Evolutionary conservation across 106 monocot genomes (phyloP).

Genomic region (Dioscorea zingiberensis): DNA sequence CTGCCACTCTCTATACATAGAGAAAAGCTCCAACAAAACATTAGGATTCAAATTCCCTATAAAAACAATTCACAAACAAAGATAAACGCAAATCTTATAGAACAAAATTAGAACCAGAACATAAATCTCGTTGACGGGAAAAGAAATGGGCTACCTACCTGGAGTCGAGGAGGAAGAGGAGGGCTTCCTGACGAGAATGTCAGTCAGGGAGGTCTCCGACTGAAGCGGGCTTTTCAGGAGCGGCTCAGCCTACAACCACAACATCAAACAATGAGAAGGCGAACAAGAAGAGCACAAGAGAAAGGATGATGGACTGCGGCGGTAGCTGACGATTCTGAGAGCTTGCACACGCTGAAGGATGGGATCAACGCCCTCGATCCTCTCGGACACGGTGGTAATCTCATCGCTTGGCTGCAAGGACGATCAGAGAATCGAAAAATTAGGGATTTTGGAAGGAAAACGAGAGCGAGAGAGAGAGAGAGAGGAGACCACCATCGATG

Average conservation of each 20-base stretch:
- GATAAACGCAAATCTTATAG: background rate
- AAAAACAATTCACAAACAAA: background rate
- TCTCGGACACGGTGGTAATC: slow-evolving; percentile 78
- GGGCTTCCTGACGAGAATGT: slow-evolving; percentile 75
- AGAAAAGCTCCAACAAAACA: slow-evolving; percentile 77
- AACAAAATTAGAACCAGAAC: background rate
- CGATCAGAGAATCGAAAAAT: background rate
- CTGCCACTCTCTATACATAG: slow-evolving; percentile 88
- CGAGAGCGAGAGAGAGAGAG: background rate
- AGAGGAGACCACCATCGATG: background rate
- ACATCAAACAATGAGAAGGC: background rate
- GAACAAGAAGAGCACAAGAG: background rate
- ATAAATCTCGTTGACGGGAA: background rate
- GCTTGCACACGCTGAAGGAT: slow-evolving; percentile 45
- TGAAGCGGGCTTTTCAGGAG: slow-evolving; percentile 53
- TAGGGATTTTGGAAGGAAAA: background rate
- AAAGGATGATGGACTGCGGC: background rate
- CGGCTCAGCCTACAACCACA: slow-evolving; percentile 45
- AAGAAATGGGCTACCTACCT: slow-evolving; percentile 5
- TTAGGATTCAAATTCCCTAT: slow-evolving; percentile 77
- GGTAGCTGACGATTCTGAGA: slow-evolving; percentile 52
- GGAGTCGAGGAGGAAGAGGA: slow-evolving; percentile 16
- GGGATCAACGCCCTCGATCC: slow-evolving; percentile 62
- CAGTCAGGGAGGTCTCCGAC: slow-evolving; percentile 61
- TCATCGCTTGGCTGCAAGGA: slow-evolving; percentile 31